Percentiles rank a stretch among this genome's conserved stretches.
Conservation (phyloP, 1,139 yeast genomes). For the Arxiozyma slooffiae region DNA sequence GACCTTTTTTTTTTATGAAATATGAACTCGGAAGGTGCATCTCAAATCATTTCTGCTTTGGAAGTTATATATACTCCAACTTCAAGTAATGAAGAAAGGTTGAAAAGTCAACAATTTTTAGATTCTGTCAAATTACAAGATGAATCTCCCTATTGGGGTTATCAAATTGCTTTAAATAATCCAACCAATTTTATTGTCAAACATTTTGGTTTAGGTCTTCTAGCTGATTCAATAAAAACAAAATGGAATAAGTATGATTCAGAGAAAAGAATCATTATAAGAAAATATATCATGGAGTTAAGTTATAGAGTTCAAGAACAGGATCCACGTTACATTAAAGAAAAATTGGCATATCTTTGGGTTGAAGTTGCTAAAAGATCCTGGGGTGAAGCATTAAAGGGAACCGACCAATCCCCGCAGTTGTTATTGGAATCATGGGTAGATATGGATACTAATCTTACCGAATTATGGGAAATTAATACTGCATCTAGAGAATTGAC, state of each 20-base stretch:
- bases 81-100: slow-evolving; percentile 54
- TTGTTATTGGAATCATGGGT: slow-evolving; percentile 70
- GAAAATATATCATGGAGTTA: slow-evolving; percentile 78
- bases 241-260: slow-evolving; percentile 49
- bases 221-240: slow-evolving; percentile 59
- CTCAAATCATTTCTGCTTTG: slow-evolving; percentile 66
- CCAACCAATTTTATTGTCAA: slow-evolving; percentile 63
- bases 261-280: slow-evolving; percentile 58
- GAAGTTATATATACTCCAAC: slow-evolving; percentile 68
- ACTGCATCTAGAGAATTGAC: slow-evolving; percentile 63
- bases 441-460: slow-evolving; percentile 72
- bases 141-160: slow-evolving; percentile 90
- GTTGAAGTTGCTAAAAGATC: slow-evolving; percentile 83
- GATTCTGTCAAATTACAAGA: slow-evolving; percentile 67
- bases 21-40: slow-evolving; percentile 59
- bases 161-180: slow-evolving; percentile 63
- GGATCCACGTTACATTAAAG: slow-evolving; percentile 86
- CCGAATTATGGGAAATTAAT: slow-evolving; percentile 62
- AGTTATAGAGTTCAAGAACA: slow-evolving; percentile 46
- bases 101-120: slow-evolving; percentile 62
- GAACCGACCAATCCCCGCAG: slow-evolving; percentile 31
- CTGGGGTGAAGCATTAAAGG: slow-evolving; percentile 61
- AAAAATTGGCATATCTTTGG: slow-evolving; percentile 85
- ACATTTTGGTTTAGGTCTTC: slow-evolving; percentile 77
- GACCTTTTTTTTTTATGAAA: neutral